Evolutionary conservation across 2,329 filamentous ascomycete genomes (phyloP), one percentile per base, ranked within the genome.

Genomic region (Aureobasidium sp.): DNA sequence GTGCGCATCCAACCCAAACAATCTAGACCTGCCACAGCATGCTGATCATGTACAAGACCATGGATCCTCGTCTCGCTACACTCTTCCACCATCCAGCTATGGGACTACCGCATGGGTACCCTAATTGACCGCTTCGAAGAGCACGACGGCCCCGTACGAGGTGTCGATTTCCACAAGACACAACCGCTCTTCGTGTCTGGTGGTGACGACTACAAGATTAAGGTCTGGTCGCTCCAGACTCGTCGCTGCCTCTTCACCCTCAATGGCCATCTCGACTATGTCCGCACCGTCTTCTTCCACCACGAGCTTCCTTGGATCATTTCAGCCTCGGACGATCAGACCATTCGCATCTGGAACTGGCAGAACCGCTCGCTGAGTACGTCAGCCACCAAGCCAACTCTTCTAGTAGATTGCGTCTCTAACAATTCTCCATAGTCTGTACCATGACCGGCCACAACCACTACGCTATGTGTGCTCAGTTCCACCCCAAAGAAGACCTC

Each of bases 371-470:
- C 88, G 30, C 76, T 95, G 72, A 93, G 87, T 92, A 85, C 72
- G 85, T 64, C 27, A 11, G 6, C 21, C 25, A 11, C n/a, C 5
- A 21, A 21, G 21, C 21, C 21, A 21, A 10, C 16, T 13, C 21
- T 37, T 8, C 30, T 36, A 14, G 3, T 37, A 41, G 32, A 45
- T n/a, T 21, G 21, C 6, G 25, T 45, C 13, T 36, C 59, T 61
- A 36, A 61, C 42, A 42, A 29, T 27, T 3, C 4, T 25, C 14
- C 13, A 2, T 65, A 95, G 90, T 99, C 74, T 99, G 94, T 79
- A 99, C 94, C 58, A 97, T 99, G 94, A 99, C 94, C 61, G 94
- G 94, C 50, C 94, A 99, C 76, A 99, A 99, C 75, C 94, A 99
- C 77, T 99, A 99, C 76, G 90, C 92, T 65, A 99, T 99, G 94